Evolutionary conservation across 176 grass and related monocot genomes (phyloP).

Genomic region (Bromus sterilis): DNA sequence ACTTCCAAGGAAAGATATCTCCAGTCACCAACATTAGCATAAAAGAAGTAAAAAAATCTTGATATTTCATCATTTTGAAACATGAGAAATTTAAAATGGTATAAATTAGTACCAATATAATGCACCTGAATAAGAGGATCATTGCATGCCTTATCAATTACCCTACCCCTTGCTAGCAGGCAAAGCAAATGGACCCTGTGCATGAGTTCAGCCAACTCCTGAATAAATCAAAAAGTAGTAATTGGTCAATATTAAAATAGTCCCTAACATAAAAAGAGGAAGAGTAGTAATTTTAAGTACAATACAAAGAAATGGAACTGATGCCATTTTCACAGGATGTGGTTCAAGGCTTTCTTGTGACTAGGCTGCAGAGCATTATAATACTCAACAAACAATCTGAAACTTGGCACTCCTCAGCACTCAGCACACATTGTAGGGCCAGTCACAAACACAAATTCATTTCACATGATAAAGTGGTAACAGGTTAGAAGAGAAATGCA

Average conservation of each 20-base stretch:
- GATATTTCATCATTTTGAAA: neutral
- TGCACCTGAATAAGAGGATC: conserved; percentile 92
- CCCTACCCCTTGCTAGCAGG: conserved; percentile 84
- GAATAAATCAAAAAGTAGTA: conserved; percentile 16
- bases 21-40: neutral
- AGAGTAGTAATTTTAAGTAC: neutral
- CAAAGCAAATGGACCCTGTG: conserved; percentile 91
- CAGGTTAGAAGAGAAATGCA: neutral
- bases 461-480: neutral
- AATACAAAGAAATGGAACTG: neutral
- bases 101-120: conserved; percentile 5
- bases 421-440: neutral
- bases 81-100: neutral
- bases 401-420: neutral
- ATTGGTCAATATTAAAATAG: neutral
- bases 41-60: neutral
- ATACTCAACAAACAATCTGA: neutral
- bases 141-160: conserved; percentile 77
- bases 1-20: neutral
- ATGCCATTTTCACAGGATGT: neutral
- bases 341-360: neutral
- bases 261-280: neutral
- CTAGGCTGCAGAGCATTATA: neutral
- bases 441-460: neutral
- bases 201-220: conserved; percentile 86